These are phyloP conservation scores for Phytophthora quininea DNA, from an alignment of 352 stramenopile species.

Conservation along the genomic window DNA sequence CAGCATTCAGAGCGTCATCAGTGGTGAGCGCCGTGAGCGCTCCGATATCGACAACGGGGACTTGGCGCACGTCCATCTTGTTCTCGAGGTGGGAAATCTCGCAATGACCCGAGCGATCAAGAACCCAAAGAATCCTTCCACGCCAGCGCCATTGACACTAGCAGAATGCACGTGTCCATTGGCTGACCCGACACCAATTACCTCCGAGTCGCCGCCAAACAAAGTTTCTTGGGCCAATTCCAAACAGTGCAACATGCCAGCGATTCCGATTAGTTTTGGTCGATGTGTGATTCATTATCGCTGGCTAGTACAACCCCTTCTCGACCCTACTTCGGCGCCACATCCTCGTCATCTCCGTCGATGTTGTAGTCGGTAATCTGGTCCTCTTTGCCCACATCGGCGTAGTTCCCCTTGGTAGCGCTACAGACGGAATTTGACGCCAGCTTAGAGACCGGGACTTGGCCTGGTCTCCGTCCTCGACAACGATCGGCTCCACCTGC, in stretches of 20 bases:
- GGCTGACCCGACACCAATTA: no score
- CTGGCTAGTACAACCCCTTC: not conserved
- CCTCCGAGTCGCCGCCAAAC: no score
- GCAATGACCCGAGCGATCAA: not conserved
- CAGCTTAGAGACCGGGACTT: slow-evolving; percentile 83
- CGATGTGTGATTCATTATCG: not conserved
- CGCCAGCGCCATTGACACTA: no score
- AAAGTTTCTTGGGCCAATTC: no score
- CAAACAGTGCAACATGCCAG: no score
- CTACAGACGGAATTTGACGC: slow-evolving; percentile 85
- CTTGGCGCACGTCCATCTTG: slow-evolving; percentile 30
- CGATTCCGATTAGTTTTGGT: no score
- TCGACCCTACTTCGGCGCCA: not conserved
- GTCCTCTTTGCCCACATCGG: slow-evolving; percentile 91
- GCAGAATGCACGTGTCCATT: no score
- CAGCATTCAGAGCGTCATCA: slow-evolving; percentile 34
- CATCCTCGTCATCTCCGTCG: not conserved
- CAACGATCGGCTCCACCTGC: slow-evolving; percentile 64
- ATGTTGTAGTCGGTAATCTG: slow-evolving; percentile 88
- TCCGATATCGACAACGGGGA: slow-evolving; percentile 57
- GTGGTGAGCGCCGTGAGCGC: slow-evolving; percentile 42
- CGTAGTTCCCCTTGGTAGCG: slow-evolving; percentile 92
- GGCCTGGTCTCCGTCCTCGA: slow-evolving; percentile 30
- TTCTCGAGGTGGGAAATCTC: not conserved
- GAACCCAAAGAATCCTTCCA: no score